Conservation (phyloP, 306 rosid species). For the Medicago arabica region DNA sequence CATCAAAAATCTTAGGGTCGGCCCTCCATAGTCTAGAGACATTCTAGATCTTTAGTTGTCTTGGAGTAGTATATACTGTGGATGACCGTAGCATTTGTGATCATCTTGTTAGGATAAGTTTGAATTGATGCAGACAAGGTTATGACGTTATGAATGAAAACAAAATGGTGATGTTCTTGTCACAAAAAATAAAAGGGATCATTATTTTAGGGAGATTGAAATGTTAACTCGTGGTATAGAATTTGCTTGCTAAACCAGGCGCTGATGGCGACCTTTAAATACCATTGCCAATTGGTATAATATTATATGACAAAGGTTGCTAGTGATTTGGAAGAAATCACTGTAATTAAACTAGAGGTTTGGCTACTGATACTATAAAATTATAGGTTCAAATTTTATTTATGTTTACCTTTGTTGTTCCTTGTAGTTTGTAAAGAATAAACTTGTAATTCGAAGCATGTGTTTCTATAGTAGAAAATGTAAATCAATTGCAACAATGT, state of each 20-base stretch:
- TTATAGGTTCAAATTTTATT: no score
- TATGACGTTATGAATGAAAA: slow-evolving; percentile 4
- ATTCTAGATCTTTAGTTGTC: background rate
- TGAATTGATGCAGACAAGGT: slow-evolving; percentile 29
- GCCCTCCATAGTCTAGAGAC: background rate
- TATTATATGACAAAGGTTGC: slow-evolving; percentile 3
- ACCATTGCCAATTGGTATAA: slow-evolving; percentile 29
- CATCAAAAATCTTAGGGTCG: no score
- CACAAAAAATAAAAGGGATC: background rate
- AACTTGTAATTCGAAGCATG: no score
- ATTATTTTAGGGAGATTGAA: slow-evolving; percentile 18
- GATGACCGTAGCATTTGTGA: slow-evolving; percentile 25
- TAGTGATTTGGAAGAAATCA: background rate
- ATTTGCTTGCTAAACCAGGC: slow-evolving; percentile 8
- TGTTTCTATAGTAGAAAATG: no score
- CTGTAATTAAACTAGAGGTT: background rate
- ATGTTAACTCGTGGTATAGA: slow-evolving; percentile 17
- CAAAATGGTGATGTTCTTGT: slow-evolving; percentile 15
- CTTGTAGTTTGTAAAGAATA: no score
- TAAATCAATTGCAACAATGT: no score
- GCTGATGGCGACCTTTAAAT: slow-evolving; percentile 22
- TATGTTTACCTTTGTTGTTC: no score
- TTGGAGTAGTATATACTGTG: background rate
- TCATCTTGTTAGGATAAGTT: slow-evolving; percentile 24
- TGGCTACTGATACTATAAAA: background rate